Evolutionary conservation across 2,329 filamentous ascomycete genomes (phyloP).

Genomic region (Fusarium equiseti): DNA sequence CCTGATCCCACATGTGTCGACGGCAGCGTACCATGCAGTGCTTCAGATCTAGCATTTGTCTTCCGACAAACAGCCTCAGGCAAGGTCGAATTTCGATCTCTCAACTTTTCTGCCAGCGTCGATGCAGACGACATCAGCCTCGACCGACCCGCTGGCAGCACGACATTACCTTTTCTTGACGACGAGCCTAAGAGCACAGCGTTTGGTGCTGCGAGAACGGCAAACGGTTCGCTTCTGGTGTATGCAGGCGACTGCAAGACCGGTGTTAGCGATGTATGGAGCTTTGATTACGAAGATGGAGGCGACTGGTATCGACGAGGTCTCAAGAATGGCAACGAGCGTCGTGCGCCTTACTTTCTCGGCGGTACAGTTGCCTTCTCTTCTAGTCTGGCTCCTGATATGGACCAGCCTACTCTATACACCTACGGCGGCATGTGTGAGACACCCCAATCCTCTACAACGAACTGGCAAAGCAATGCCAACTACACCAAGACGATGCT

Average conservation of each 20-base stretch:
- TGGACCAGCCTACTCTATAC: constrained; percentile 71
- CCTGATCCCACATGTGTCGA: constrained; percentile 58
- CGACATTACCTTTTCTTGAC: constrained; percentile 71
- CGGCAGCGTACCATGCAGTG: constrained; percentile 52
- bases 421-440: constrained; percentile 94
- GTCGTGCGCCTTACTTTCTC: constrained; percentile 62
- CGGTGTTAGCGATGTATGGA: constrained; percentile 73
- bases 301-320: constrained; percentile 43
- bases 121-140: constrained; percentile 58
- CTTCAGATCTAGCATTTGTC: constrained; percentile 72
- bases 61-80: constrained; percentile 67
- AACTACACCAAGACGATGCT: constrained; percentile 87
- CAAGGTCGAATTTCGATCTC: constrained; percentile 67
- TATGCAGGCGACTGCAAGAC: constrained; percentile 79
- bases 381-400: constrained; percentile 64
- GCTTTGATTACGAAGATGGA: constrained; percentile 57
- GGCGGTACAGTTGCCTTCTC: constrained; percentile 76
- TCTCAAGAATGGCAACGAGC: constrained; percentile 37
- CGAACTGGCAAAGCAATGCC: constrained; percentile 74
- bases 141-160: constrained; percentile 64
- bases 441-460: constrained; percentile 49
- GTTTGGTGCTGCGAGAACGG: constrained; percentile 76
- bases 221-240: constrained; percentile 77
- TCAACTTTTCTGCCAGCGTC: constrained; percentile 74
- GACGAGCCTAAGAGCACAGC: constrained; percentile 61